Evolutionary conservation across 257 asterid species (phyloP).

Genomic region (Solanum piurae): DNA sequence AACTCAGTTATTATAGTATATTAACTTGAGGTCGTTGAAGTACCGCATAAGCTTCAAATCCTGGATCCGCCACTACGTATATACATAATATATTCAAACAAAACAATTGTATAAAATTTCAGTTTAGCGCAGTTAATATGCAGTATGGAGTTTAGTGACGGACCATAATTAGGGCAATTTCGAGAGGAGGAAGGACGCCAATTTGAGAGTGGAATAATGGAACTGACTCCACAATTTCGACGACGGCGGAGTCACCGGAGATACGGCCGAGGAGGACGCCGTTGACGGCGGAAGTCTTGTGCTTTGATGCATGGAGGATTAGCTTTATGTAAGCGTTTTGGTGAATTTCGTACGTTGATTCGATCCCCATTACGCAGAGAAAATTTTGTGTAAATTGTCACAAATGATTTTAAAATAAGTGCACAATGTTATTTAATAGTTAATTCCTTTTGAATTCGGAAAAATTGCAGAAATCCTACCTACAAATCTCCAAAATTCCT

Average conservation of each 20-base stretch:
- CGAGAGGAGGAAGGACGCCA: constrained; percentile 85
- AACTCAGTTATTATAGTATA: not conserved
- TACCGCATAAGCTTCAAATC: not conserved
- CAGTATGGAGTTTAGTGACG: not conserved
- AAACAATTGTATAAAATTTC: not conserved
- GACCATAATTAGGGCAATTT: constrained; percentile 82
- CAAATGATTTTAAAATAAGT: not conserved
- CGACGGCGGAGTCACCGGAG: constrained; percentile 31
- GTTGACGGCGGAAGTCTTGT: constrained; percentile 74
- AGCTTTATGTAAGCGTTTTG: constrained; percentile 88
- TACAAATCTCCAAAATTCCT: too few relatives aligned
- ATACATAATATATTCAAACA: not conserved
- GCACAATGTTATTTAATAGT: not conserved
- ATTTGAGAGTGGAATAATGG: constrained; percentile 92
- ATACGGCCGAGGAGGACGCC: constrained; percentile 73
- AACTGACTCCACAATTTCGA: constrained; percentile 75
- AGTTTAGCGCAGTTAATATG: not conserved
- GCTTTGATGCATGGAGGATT: constrained; percentile 80
- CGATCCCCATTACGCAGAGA: constrained; percentile 48
- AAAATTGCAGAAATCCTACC: too few relatives aligned
- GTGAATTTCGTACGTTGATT: constrained; percentile 60
- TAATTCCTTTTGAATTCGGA: too few relatives aligned
- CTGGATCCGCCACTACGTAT: rapidly evolving
- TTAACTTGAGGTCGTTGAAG: not conserved
- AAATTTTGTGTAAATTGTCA: not conserved